Base-by-base conservation (phyloP, 192 early-diverging fungal species). In the Podila horticola region DNA sequence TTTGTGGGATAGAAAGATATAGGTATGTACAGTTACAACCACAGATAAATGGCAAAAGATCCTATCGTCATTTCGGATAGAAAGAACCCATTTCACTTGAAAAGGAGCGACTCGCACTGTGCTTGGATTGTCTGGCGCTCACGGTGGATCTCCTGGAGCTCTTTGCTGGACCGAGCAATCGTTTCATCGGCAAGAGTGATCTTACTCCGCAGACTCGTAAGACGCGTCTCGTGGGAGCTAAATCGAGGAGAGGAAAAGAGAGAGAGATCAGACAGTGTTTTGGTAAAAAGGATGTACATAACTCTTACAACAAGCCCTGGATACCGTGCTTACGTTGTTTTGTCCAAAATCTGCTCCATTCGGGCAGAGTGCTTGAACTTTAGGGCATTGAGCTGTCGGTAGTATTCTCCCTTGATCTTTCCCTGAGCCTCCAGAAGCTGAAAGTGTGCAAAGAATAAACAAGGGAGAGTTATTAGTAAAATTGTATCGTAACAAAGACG, bases 211-310 rank as follows among this genome's bases (percentile, higher is more conserved):
- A 71, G 51, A 7, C 60, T 60, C 17, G 11, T n/a, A 19, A 71
- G 12, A 11, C 69, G 69, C 12, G 13, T 10, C 17, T 66, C 58
- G 60, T 71, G 75, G 19, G 64, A 64, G 8, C 75, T 77, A 61
- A 26, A 62, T 34, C 6, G 4, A 15, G 5, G 26, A 41, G 11
- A 58, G 15, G 24, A 17, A 15, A 5, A 36, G 13, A 20, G 22
- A 66, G 13, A n/a, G 31, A 52, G 6, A 3, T n/a, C 2, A 57
- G 31, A 15, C 31, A 8, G 9, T 22, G 50, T 17, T 6, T n/a
- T 58, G 49, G 28, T 2, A 10, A 2, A 31, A 73, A 34, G 15
- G 15, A 45, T 8, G 2, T 13, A 0, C 11, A 45, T 45, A 8
- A 0, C 15, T 45, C 41, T 45, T 15, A 8, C 11, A 12, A 17